phyloP scores from a whole-genome alignment of 1,139 yeast genomes.

The Suhomyces bokatorum region DNA sequence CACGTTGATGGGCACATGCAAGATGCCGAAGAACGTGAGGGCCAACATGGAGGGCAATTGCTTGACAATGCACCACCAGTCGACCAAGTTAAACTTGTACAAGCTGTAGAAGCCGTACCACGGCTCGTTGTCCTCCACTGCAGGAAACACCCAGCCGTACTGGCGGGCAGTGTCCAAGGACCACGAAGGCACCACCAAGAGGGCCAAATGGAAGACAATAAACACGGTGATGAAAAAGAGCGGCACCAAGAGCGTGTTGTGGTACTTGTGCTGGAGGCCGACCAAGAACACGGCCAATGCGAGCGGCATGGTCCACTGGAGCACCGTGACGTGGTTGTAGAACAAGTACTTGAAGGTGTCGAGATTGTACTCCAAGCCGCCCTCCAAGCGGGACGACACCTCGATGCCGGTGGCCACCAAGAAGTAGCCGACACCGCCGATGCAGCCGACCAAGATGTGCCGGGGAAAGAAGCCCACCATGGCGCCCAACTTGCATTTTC shows the following conservation, averaged over 20 bases:
- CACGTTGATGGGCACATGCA: constrained; percentile 96
- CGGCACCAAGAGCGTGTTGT: constrained; percentile 81
- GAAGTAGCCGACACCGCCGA: constrained; percentile 97
- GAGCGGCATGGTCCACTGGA: constrained; percentile 77
- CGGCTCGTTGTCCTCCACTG: constrained; percentile 68
- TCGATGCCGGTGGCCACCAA: constrained; percentile 87
- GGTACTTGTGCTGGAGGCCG: constrained; percentile 60
- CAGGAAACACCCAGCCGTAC: constrained; percentile 80
- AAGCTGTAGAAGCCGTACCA: constrained; percentile 85
- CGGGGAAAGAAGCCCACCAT: constrained; percentile 94
- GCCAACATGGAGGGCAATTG: constrained; percentile 95
- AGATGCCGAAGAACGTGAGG: constrained; percentile 87
- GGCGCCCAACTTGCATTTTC: constrained; percentile 77
- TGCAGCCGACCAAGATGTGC: constrained; percentile 93
- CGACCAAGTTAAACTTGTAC: constrained; percentile 68
- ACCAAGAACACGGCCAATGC: constrained; percentile 59
- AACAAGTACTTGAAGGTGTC: constrained; percentile 54
- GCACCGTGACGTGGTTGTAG: constrained; percentile 38
- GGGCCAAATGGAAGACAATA: constrained; percentile 63
- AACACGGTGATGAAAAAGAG: constrained; percentile 74
- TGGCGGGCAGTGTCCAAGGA: constrained; percentile 61
- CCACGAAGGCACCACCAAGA: constrained; percentile 66
- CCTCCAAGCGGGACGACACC: constrained; percentile 77
- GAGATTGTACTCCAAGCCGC: constrained; percentile 65
- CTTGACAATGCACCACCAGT: constrained; percentile 66